Evolutionary conservation across 495 filamentous ascomycete genomes (phyloP).

Genomic region (Xylaria bambusicola): DNA sequence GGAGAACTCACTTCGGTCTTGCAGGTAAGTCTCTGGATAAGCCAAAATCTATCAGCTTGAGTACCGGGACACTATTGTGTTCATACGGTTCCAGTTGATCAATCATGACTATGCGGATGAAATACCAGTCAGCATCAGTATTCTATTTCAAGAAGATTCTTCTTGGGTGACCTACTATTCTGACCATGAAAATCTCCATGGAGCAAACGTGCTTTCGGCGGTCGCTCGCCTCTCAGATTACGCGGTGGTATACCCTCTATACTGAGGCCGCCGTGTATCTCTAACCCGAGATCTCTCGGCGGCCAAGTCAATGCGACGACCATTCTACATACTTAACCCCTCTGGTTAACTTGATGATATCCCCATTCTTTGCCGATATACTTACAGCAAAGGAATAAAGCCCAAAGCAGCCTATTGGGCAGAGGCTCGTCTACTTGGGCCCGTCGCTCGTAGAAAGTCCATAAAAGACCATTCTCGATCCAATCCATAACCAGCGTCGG

Average conservation of each 20-base stretch:
- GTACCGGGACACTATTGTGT: conserved; percentile 14
- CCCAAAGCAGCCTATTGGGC: conserved; percentile 31
- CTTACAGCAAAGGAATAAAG: conserved; percentile 26
- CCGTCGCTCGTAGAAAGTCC: conserved; percentile 8
- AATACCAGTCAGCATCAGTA: not conserved
- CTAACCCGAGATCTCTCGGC: not conserved
- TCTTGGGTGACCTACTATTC: conserved; percentile 17
- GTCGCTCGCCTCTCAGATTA: conserved; percentile 3
- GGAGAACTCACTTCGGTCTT: conserved; percentile 5
- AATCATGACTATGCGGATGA: conserved; percentile 22
- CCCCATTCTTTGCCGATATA: not conserved
- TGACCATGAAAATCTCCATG: conserved; percentile 25
- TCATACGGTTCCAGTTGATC: conserved; percentile 17
- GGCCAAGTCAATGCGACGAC: conserved; percentile 28
- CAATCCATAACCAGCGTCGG: conserved; percentile 22
- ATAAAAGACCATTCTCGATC: conserved; percentile 21
- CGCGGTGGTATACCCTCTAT: conserved; percentile 16
- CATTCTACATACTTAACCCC: conserved; percentile 22
- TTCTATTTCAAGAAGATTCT: not conserved
- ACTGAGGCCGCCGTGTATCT: not conserved
- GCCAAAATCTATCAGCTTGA: conserved; percentile 30
- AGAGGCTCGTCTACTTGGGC: conserved; percentile 18
- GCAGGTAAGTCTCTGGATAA: conserved; percentile 4
- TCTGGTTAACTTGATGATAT: not conserved
- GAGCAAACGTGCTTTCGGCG: conserved; percentile 11